Conservation (phyloP, 805 yeast genomes). For the Teunomyces aglyptinius region DNA sequence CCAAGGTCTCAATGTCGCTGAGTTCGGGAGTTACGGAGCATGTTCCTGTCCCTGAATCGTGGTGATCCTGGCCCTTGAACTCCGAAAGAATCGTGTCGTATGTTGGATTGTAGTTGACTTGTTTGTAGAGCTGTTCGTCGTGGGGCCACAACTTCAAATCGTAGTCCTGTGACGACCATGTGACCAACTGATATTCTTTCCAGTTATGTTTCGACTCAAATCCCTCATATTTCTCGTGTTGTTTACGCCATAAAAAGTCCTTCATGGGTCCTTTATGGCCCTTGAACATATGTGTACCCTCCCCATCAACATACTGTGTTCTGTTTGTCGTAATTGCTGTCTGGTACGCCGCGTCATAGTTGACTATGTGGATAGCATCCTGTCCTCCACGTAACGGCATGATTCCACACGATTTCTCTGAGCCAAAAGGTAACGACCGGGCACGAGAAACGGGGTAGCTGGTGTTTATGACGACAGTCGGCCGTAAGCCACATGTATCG, state of each 20-base stretch:
- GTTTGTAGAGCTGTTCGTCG: conserved; percentile 33
- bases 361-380: conserved; percentile 57
- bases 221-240: conserved; percentile 40
- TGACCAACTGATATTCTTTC: conserved; percentile 84
- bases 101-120: conserved; percentile 38
- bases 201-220: conserved; percentile 55
- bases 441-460: conserved; percentile 90
- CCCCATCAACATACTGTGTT: conserved; percentile 20
- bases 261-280: conserved; percentile 85
- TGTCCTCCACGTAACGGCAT: conserved; percentile 90
- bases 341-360: conserved; percentile 38
- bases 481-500: conserved; percentile 20
- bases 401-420: conserved; percentile 67
- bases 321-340: conserved; percentile 22
- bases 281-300: conserved; percentile 48
- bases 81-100: conserved; percentile 23
- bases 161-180: conserved; percentile 85
- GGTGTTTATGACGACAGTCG: conserved; percentile 61
- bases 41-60: not conserved
- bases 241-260: conserved; percentile 83
- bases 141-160: conserved; percentile 81
- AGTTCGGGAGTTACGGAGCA: not conserved
- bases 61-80: conserved; percentile 6
- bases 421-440: conserved; percentile 84
- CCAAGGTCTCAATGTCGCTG: not conserved